These are phyloP conservation scores for Salvia hispanica DNA, from an alignment of 257 asterid genomes.

Conservation along the genomic window DNA sequence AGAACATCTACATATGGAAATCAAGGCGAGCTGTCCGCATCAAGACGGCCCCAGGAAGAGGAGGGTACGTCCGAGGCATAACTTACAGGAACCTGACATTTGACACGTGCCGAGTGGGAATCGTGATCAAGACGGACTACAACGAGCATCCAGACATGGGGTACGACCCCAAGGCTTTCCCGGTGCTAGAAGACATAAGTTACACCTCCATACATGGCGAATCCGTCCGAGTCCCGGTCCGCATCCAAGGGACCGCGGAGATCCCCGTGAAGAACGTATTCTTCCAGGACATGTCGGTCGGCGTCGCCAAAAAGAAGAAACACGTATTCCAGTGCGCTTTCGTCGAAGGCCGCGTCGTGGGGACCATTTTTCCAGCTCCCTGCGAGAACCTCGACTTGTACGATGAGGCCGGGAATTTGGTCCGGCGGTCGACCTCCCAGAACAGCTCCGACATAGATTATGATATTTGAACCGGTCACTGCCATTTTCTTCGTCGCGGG, in stretches of 20 bases:
- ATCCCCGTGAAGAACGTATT: slow-evolving; percentile 64
- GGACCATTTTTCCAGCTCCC: slow-evolving; percentile 79
- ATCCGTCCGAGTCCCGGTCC: slow-evolving; percentile 93
- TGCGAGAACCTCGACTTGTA: slow-evolving; percentile 83
- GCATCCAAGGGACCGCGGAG: slow-evolving; percentile 75
- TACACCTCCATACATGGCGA: slow-evolving; percentile 73
- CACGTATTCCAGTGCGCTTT: slow-evolving; percentile 83
- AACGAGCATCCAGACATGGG: slow-evolving; percentile 85
- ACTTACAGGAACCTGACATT: slow-evolving; percentile 73
- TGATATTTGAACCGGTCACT: too few species aligned
- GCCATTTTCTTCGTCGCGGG: too few species aligned
- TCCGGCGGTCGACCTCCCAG: slow-evolving; percentile 54
- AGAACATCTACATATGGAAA: slow-evolving; percentile 72
- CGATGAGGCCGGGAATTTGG: slow-evolving; percentile 66
- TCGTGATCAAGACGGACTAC: slow-evolving; percentile 91
- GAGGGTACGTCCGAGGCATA: slow-evolving; percentile 78
- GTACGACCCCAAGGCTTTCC: slow-evolving; percentile 78
- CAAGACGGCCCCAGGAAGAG: slow-evolving; percentile 94
- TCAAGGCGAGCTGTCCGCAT: slow-evolving; percentile 93
- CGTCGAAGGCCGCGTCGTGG: slow-evolving; percentile 80
- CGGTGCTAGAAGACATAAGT: slow-evolving; percentile 70
- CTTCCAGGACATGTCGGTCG: slow-evolving; percentile 75
- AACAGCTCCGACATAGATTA: slow-evolving; percentile 72
- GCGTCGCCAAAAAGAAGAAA: slow-evolving; percentile 74
- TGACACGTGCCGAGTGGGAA: slow-evolving; percentile 78